Base-by-base conservation (phyloP, 2,329 filamentous ascomycete genomes). In the Microcera coccophila region DNA sequence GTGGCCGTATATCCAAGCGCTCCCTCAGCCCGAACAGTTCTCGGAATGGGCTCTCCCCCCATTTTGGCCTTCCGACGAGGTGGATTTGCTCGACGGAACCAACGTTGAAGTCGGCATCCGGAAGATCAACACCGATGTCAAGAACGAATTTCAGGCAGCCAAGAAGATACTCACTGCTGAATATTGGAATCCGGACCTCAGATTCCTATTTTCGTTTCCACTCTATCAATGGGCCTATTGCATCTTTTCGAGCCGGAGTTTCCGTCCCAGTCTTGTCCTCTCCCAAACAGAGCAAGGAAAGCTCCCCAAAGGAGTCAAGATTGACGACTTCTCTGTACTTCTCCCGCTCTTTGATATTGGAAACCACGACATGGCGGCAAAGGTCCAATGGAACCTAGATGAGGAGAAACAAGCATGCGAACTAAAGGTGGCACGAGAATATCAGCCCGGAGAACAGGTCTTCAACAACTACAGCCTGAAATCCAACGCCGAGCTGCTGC, bases 391-490 rank as follows among this genome's bases (percentile, higher is more conserved):
- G 85, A 69, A 75, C 18, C 68, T 73, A 2, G 61, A 73, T 17
- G 63, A 72, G 10, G 57, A 65, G 7, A 47, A 53, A 3, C 50
- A 52, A 12, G 36, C 50, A 16, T 80, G 75, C 45, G 63, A 59
- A 8, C 66, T 82, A 9, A 57, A 62, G 14, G 69, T 71, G 8
- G 60, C 57, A 15, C 65, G 69, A 42, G 47, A 53, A 1, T 74
- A 82, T 52, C 37, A 50, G 4, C 64, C 77, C 0, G 79, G 81
- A 0, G 62, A 78, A 21, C 77, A 81, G 51, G 62, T 81, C 18
- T 82, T 73, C 55, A 87, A 87, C 67, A 88, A 87, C 61, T 90
- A 90, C 57, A 85, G 85, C 21, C 62, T 69, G 57, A 86, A 87
- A 63, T 86, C 84, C 5, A 90, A 89, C 55, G 84, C 82, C 45